phyloP scores from a whole-genome alignment of 768 basidiomycete species.

The Cyclocybe cylindracea region DNA sequence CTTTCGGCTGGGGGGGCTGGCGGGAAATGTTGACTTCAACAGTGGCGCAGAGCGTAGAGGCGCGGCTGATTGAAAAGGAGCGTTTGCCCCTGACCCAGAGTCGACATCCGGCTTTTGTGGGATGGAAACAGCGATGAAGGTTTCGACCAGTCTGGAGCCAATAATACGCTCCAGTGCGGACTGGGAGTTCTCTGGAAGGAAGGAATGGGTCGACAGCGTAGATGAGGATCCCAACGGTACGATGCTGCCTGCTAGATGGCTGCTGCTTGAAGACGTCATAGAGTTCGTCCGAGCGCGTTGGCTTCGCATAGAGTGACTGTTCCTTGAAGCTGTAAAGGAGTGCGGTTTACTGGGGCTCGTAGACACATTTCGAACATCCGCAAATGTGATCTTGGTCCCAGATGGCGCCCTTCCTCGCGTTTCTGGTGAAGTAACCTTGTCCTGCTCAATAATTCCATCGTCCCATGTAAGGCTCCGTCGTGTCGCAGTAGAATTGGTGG shows the following conservation, averaged over 20 bases:
- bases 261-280: conserved; percentile 45
- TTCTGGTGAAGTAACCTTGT: conserved; percentile 16
- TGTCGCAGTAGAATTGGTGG: conserved; percentile 55
- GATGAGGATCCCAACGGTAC: conserved; percentile 9
- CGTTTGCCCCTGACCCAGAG: conserved; percentile 3
- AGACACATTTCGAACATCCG: conserved; percentile 12
- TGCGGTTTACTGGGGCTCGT: conserved; percentile 14
- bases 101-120: conserved; percentile 17
- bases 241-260: conserved; percentile 22
- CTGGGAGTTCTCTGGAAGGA: conserved; percentile 67
- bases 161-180: conserved; percentile 69
- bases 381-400: conserved; percentile 46
- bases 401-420: conserved; percentile 38
- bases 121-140: conserved; percentile 64
- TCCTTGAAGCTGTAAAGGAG: conserved; percentile 20
- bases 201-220: conserved; percentile 21
- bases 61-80: conserved; percentile 5
- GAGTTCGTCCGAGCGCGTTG: conserved; percentile 54
- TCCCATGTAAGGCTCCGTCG: conserved; percentile 48
- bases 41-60: conserved; percentile 18
- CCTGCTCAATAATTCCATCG: conserved; percentile 37
- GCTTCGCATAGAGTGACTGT: conserved; percentile 35
- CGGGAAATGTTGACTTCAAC: conserved; percentile 4
- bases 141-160: conserved; percentile 73
- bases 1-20: conserved; percentile 2